Evolutionary conservation across 2,329 filamentous ascomycete genomes (phyloP).

Genomic region (Ophiognomonia clavigignenti-juglandacearum): DNA sequence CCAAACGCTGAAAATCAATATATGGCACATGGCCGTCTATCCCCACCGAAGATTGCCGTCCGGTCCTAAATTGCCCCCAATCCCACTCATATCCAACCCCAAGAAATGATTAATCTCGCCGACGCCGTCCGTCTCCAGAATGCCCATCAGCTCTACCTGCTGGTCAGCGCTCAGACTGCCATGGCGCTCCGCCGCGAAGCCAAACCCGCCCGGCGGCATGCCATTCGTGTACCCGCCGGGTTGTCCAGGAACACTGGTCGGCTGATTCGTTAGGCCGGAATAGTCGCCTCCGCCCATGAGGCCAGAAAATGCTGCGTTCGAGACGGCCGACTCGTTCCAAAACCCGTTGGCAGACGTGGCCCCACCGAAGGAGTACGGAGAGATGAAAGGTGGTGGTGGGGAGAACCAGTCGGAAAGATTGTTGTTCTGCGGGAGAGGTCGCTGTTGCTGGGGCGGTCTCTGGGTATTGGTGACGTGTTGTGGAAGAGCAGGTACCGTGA

Average conservation of each 20-base stretch:
- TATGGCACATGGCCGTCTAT: not conserved
- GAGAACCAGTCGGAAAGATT: slow-evolving; percentile 47
- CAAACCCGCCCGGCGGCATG: slow-evolving; percentile 16
- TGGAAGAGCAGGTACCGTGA: slow-evolving; percentile 35
- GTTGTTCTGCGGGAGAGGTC: slow-evolving; percentile 37
- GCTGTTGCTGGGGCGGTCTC: slow-evolving; percentile 26
- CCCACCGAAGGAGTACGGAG: slow-evolving; percentile 44
- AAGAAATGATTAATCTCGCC: slow-evolving; percentile 58
- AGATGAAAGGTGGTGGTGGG: slow-evolving; percentile 47
- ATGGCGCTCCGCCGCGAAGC: slow-evolving; percentile 45
- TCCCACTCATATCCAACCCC: slow-evolving; percentile 33
- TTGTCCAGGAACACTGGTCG: slow-evolving; percentile 8
- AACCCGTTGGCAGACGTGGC: slow-evolving; percentile 31
- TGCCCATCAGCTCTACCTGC: slow-evolving; percentile 77
- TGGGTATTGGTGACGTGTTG: slow-evolving; percentile 23
- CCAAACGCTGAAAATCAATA: too few relatives aligned
- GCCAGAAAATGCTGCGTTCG: slow-evolving; percentile 20
- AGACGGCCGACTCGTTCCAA: slow-evolving; percentile 32
- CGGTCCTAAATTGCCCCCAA: slow-evolving; percentile 17
- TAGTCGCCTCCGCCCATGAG: slow-evolving; percentile 18
- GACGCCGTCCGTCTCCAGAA: slow-evolving; percentile 65
- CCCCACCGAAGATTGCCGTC: slow-evolving; percentile 16
- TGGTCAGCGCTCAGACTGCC: slow-evolving; percentile 75
- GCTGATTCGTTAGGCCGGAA: slow-evolving; percentile 2
- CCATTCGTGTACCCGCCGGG: slow-evolving; percentile 16